A percentile compares a stretch with the other conserved stretches of the same genome.
phyloP scores from a whole-genome alignment of 306 rosid species.

The Prunus padus region DNA sequence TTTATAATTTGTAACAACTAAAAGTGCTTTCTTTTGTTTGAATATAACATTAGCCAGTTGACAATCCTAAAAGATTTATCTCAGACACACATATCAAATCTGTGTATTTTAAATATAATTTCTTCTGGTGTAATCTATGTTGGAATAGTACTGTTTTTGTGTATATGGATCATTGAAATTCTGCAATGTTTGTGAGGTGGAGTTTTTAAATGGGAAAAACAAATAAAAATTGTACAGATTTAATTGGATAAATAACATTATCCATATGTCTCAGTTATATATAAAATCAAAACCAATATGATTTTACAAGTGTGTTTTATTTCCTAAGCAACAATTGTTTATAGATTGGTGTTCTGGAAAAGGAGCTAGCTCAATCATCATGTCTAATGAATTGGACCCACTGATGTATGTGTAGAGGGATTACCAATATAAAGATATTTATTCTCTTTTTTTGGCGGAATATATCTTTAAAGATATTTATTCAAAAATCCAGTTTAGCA shows the following conservation, averaged over 20 bases:
- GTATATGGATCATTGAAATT: not conserved
- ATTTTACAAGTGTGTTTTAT: conserved; percentile 1
- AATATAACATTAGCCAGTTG: conserved; percentile 20
- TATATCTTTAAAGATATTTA: too few relatives aligned
- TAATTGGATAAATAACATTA: conserved; percentile 3
- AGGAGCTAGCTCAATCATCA: not conserved
- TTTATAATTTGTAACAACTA: conserved; percentile 16
- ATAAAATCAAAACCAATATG: not conserved
- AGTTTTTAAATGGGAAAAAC: not conserved
- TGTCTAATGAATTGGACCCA: too few relatives aligned
- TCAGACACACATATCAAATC: not conserved
- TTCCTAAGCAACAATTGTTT: conserved; percentile 5
- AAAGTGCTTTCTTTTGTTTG: conserved; percentile 21
- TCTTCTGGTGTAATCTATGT: conserved; percentile 4
- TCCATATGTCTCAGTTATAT: not conserved
- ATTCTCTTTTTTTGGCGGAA: too few relatives aligned
- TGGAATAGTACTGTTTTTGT: not conserved
- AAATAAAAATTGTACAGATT: conserved; percentile 2
- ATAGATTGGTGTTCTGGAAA: not conserved
- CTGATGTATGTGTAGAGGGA: too few relatives aligned
- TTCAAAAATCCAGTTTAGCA: too few relatives aligned
- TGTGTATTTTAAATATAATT: conserved; percentile 3
- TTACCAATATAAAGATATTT: too few relatives aligned
- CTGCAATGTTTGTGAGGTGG: conserved; percentile 6
- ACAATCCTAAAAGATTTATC: conserved; percentile 5